Evolutionary conservation across 2,329 filamentous ascomycete species (phyloP).

Genomic region (Xylariales sp.): DNA sequence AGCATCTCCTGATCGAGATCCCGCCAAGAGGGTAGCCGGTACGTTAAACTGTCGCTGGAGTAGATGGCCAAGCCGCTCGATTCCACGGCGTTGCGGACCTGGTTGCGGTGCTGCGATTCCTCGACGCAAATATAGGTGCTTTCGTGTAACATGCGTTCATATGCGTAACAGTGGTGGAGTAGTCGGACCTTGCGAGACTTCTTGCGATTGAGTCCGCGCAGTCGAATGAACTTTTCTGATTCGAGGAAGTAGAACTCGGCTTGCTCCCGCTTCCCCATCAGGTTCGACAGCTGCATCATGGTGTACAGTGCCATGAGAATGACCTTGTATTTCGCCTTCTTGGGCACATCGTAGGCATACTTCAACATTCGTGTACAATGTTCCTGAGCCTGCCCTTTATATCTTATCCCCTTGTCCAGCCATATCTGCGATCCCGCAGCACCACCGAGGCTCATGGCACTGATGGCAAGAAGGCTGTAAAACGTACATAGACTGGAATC

Average conservation of each 20-base stretch:
- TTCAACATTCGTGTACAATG: conserved; percentile 19
- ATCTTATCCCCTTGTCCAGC: conserved; percentile 21
- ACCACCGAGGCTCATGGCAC: conserved; percentile 30
- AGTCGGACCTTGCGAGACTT: conserved; percentile 36
- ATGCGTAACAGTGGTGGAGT: conserved; percentile 37
- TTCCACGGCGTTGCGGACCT: conserved; percentile 14
- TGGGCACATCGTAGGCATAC: conserved; percentile 24
- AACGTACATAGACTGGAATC: conserved; percentile 31
- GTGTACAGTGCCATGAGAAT: conserved; percentile 35
- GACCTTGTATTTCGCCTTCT: conserved; percentile 34
- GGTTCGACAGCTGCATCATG: conserved; percentile 31
- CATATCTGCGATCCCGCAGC: conserved; percentile 22
- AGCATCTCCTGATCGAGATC: conserved; percentile 26
- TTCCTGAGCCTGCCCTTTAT: conserved; percentile 15
- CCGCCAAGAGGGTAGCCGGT: conserved; percentile 22
- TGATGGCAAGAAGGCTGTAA: conserved; percentile 30
- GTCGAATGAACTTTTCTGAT: conserved; percentile 32
- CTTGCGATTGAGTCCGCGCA: conserved; percentile 27
- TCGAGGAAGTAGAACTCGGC: conserved; percentile 32
- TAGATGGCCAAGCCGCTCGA: conserved; percentile 10
- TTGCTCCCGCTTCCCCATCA: conserved; percentile 26
- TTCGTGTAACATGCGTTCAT: conserved; percentile 33
- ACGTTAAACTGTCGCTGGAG: conserved; percentile 25
- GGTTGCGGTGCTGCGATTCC: conserved; percentile 12
- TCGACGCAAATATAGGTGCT: conserved; percentile 23